Evolutionary conservation across 2,329 filamentous ascomycete species (phyloP), one percentile per base, ranked within the genome.

Genomic region (Trichophyton schoenleinii): DNA sequence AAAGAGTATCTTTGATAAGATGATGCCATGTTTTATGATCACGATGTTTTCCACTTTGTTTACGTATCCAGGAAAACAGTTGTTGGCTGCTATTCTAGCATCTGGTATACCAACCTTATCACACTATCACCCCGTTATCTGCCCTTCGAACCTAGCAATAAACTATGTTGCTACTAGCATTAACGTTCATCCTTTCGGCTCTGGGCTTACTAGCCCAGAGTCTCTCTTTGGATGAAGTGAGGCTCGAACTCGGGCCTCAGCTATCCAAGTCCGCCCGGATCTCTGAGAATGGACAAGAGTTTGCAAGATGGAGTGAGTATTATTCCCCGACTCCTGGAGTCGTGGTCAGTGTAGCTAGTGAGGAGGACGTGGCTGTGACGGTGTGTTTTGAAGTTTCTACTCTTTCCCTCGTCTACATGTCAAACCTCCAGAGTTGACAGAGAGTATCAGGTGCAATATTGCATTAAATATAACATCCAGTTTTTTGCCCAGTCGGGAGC

Each of bases 401-500:
- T 41, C n/a, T 41, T 57, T 6, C 31, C n/a, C 44, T 31, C 9
- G 25, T 25, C 57, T n/a, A 7, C 25, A 9, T 13, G 34, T n/a
- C 20, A 38, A 58, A 34, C 9, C 57, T 60, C 41, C 41, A 44
- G 13, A 36, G 62, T 63, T 60, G 60, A 42, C 62, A 57, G 38
- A 44, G 49, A 11, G 62, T 57, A 20, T 25, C 34, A 79, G 77
- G 73, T 80, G 42, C 73, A 74, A 68, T 82, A 73, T 62, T 80
- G 81, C 49, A 80, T 78, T 65, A 66, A 72, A 46, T 68, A 75
- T 57, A 66, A 72, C 1, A 62, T 81, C 1, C 79, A 81, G 0
- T 82, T 84, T 63, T 74, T 84, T 2, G 77, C 80, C 0, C 78
- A 74, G 67, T 81, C 80, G 66, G 79, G 79, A 13, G 75, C 72